Conservation (phyloP, 2,329 filamentous ascomycete genomes). For the Cladorrhinum sp. region DNA sequence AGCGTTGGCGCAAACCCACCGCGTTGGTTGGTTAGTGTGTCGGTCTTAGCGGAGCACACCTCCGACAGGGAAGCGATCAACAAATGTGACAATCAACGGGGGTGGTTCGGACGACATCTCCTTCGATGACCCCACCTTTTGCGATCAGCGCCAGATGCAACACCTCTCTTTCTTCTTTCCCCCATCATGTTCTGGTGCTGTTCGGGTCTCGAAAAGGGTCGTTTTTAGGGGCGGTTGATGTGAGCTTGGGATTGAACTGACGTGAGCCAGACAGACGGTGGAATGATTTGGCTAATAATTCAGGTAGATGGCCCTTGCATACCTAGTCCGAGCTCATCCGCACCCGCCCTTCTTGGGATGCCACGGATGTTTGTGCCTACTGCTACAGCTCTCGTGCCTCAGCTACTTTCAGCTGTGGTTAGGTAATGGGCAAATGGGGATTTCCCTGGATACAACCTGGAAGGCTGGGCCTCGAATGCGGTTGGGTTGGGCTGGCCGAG, state of each 20-base stretch:
- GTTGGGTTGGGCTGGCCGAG: not conserved
- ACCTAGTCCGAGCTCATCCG: conserved; percentile 8
- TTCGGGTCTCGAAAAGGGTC: not conserved
- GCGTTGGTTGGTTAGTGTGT: conserved; percentile 6
- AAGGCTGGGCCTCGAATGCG: not conserved
- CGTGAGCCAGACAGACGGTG: not conserved
- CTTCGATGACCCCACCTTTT: not conserved
- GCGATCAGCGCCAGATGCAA: not conserved
- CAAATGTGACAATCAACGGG: conserved; percentile 7
- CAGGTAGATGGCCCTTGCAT: conserved; percentile 2
- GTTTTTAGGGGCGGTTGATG: not conserved
- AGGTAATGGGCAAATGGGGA: not conserved
- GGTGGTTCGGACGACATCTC: not conserved
- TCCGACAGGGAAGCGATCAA: conserved; percentile 1
- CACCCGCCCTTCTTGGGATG: not conserved
- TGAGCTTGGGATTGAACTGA: not conserved
- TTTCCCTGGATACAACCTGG: not conserved
- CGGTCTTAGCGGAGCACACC: not conserved
- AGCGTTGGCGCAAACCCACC: conserved; percentile 10
- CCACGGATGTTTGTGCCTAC: not conserved
- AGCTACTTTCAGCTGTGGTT: not conserved
- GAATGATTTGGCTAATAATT: not conserved
- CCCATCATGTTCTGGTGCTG: not conserved
- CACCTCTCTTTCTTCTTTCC: not conserved
- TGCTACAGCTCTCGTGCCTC: not conserved